phyloP scores from a whole-genome alignment of 306 rosid genomes.

The Medicago arabica region DNA sequence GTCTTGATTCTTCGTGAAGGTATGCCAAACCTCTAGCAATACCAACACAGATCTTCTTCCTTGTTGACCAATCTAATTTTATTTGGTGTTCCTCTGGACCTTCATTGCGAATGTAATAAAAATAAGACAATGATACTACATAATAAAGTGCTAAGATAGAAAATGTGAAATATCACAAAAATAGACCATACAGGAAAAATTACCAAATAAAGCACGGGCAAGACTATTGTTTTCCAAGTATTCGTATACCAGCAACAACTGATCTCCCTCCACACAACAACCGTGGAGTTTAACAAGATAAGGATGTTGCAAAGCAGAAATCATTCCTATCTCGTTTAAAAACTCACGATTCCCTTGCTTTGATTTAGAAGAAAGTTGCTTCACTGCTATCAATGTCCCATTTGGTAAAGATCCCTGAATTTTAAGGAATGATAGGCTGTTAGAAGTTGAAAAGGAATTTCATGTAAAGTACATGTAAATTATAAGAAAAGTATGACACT shows the following conservation, averaged over 20 bases:
- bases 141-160: not conserved
- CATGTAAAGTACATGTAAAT: not conserved
- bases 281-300: constrained; percentile 52
- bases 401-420: constrained; percentile 49
- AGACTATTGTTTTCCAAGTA: constrained; percentile 65
- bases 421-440: not conserved
- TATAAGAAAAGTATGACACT: not conserved
- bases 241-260: constrained; percentile 54
- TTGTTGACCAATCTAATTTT: constrained; percentile 58
- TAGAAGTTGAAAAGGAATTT: not conserved
- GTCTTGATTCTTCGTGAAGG: constrained; percentile 73
- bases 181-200: constrained; percentile 10
- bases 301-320: constrained; percentile 62
- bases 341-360: constrained; percentile 82
- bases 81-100: constrained; percentile 24
- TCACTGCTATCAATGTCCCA: constrained; percentile 68
- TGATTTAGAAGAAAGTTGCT: constrained; percentile 76
- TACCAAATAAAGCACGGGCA: constrained; percentile 58
- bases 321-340: constrained; percentile 73
- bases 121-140: not conserved
- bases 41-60: constrained; percentile 61
- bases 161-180: not conserved
- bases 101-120: not conserved
- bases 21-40: constrained; percentile 63
- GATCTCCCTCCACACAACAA: constrained; percentile 53